A percentile compares a stretch with the other conserved stretches of the same genome.
These are phyloP conservation scores for Daldinia bambusicola DNA, from an alignment of 495 filamentous ascomycete species.

Conservation along the genomic window DNA sequence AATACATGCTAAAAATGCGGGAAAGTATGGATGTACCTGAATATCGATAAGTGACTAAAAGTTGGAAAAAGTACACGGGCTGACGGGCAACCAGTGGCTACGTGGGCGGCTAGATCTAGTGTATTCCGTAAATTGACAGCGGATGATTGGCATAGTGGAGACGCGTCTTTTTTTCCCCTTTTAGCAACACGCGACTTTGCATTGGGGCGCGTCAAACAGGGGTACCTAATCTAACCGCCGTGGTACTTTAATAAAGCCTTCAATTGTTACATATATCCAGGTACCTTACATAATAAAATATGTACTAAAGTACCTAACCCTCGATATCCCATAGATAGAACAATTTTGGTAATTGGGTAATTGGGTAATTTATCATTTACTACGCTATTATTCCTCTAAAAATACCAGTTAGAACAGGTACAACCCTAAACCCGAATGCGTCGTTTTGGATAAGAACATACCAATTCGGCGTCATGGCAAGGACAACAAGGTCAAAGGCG, in stretches of 20 bases:
- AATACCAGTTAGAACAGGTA: constrained; percentile 1
- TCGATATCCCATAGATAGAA: not conserved
- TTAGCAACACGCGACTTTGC: constrained; percentile 30
- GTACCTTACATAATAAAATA: constrained; percentile 13
- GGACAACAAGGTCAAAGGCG: constrained; percentile 48
- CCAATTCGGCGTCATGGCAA: constrained; percentile 43
- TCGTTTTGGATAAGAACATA: not conserved
- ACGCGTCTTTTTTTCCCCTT: constrained; percentile 28
- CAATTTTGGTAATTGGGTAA: no score
- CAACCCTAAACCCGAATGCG: not conserved
- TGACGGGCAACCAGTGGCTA: not conserved
- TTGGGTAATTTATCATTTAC: not conserved
- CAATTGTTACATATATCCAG: constrained; percentile 12
- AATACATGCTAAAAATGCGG: not conserved
- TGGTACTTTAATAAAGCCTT: constrained; percentile 14
- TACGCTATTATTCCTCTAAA: not conserved
- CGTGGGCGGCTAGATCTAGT: not conserved
- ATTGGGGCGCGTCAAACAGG: constrained; percentile 36
- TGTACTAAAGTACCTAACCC: no score
- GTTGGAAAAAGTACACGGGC: not conserved
- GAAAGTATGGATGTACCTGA: constrained; percentile 11
- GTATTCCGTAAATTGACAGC: constrained; percentile 6
- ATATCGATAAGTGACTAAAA: constrained; percentile 38
- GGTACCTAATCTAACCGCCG: constrained; percentile 8
- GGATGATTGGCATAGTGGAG: constrained; percentile 35